Evolutionary conservation across 352 stramenopile species (phyloP).

Genomic region (Albugo candida): DNA sequence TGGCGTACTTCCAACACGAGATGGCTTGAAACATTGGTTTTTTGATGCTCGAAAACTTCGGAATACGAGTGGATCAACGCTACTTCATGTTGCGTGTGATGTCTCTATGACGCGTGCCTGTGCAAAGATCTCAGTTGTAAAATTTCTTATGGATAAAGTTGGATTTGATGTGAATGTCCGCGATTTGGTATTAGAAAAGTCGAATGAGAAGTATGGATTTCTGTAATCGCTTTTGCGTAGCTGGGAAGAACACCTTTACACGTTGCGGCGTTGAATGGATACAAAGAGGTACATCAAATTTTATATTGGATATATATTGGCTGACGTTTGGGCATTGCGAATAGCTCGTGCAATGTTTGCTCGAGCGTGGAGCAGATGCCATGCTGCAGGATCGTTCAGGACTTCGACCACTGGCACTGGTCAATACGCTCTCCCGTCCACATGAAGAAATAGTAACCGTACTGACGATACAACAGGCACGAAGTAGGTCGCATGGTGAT

Average conservation of each 20-base stretch:
- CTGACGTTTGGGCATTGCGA: not conserved
- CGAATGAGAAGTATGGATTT: slow-evolving; percentile 1
- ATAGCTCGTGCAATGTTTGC: slow-evolving; percentile 25
- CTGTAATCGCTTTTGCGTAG: slow-evolving; percentile 7
- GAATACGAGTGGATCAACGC: slow-evolving; percentile 33
- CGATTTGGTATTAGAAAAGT: slow-evolving; percentile 22
- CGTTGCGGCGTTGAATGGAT: slow-evolving; percentile 45
- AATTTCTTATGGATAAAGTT: slow-evolving; percentile 38
- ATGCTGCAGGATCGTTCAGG: slow-evolving; percentile 28
- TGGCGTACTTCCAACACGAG: slow-evolving; percentile 51
- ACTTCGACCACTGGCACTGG: slow-evolving; percentile 37
- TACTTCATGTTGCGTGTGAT: slow-evolving; percentile 52
- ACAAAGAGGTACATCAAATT: slow-evolving; percentile 16
- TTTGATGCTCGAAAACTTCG: slow-evolving; percentile 33
- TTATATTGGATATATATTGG: not conserved
- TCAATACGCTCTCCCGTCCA: slow-evolving; percentile 41
- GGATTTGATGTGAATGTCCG: slow-evolving; percentile 54
- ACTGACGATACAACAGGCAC: slow-evolving; percentile 11
- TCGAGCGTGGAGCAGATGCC: slow-evolving; percentile 29
- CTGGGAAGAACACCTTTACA: slow-evolving; percentile 58
- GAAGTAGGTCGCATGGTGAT: not conserved
- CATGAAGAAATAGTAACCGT: slow-evolving; percentile 40
- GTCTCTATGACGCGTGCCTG: slow-evolving; percentile 39
- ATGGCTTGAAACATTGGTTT: slow-evolving; percentile 51
- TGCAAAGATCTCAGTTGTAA: slow-evolving; percentile 45